These are phyloP conservation scores for Talaromyces piceae DNA, from an alignment of 2,329 filamentous ascomycete genomes.

Conservation along the genomic window DNA sequence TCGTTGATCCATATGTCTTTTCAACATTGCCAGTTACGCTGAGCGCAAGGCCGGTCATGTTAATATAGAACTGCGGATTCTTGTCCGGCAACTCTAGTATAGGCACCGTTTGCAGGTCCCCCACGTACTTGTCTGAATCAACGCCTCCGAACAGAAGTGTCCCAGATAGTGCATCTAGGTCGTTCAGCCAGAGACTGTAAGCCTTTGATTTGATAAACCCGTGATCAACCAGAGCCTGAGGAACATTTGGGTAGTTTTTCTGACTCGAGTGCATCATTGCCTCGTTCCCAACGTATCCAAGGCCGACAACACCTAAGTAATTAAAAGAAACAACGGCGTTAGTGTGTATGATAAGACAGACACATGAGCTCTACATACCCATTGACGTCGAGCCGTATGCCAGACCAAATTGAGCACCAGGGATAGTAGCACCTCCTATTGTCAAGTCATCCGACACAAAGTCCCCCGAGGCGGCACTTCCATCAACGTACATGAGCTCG, in stretches of 20 bases:
- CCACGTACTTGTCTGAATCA: slow-evolving; percentile 57
- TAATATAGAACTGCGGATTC: neutral
- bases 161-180: slow-evolving; percentile 57
- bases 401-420: neutral
- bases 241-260: slow-evolving; percentile 57
- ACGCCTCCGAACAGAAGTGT: slow-evolving; percentile 69
- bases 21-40: neutral
- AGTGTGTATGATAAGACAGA: neutral
- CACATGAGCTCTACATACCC: neutral
- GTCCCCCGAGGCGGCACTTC: slow-evolving; percentile 27
- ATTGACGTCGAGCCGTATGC: neutral
- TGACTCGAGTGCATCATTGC: slow-evolving; percentile 37
- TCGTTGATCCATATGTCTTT: neutral
- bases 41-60: neutral
- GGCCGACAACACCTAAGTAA: slow-evolving; percentile 64
- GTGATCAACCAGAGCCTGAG: slow-evolving; percentile 54
- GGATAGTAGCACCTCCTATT: slow-evolving; percentile 15
- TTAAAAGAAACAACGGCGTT: neutral
- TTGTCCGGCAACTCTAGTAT: slow-evolving; percentile 27
- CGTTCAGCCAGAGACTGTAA: slow-evolving; percentile 72
- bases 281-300: slow-evolving; percentile 75
- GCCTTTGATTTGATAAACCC: slow-evolving; percentile 58
- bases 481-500: slow-evolving; percentile 6
- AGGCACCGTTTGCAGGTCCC: slow-evolving; percentile 58
- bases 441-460: slow-evolving; percentile 30